A percentile compares a stretch with the other conserved stretches of the same genome.
These are phyloP conservation scores for Cicer arietinum DNA, from an alignment of 306 rosid genomes.

Conservation along the genomic window DNA sequence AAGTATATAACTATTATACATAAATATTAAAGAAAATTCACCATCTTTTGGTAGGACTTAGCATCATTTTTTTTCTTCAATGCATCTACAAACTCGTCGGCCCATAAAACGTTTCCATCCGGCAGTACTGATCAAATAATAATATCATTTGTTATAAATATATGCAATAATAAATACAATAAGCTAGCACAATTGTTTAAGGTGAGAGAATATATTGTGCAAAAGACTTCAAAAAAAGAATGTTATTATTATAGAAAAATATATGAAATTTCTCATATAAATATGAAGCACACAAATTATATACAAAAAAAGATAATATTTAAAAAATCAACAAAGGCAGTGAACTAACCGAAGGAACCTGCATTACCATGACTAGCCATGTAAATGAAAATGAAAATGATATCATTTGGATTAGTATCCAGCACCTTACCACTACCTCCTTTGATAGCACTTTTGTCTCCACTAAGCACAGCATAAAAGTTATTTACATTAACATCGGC, in stretches of 20 bases:
- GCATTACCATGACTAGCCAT: slow-evolving; percentile 61
- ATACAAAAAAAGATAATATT: too few species aligned
- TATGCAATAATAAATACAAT: too few species aligned
- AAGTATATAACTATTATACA: too few species aligned
- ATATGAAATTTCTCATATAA: too few species aligned
- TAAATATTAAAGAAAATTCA: slow-evolving; percentile 10
- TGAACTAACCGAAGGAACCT: slow-evolving; percentile 54
- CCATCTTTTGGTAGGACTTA: slow-evolving; percentile 58
- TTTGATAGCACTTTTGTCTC: slow-evolving; percentile 48
- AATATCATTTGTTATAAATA: too few species aligned
- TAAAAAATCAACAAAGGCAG: too few species aligned
- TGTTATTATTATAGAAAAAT: too few species aligned
- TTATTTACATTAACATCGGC: slow-evolving; percentile 26
- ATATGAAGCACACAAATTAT: too few species aligned
- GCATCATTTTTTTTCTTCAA: slow-evolving; percentile 59
- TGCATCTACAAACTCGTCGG: slow-evolving; percentile 48
- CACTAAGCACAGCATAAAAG: slow-evolving; percentile 61
- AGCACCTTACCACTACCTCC: slow-evolving; percentile 81
- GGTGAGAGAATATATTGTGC: too few species aligned
- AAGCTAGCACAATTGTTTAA: too few species aligned
- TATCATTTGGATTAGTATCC: slow-evolving; percentile 59
- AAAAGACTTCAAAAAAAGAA: too few species aligned
- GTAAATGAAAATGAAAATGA: slow-evolving; percentile 64
- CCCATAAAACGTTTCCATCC: slow-evolving; percentile 32
- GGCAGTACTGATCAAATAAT: slow-evolving; percentile 59